phyloP scores from a whole-genome alignment of 371 early-diverging fungal genomes.

The Dichotomocladium elegans region DNA sequence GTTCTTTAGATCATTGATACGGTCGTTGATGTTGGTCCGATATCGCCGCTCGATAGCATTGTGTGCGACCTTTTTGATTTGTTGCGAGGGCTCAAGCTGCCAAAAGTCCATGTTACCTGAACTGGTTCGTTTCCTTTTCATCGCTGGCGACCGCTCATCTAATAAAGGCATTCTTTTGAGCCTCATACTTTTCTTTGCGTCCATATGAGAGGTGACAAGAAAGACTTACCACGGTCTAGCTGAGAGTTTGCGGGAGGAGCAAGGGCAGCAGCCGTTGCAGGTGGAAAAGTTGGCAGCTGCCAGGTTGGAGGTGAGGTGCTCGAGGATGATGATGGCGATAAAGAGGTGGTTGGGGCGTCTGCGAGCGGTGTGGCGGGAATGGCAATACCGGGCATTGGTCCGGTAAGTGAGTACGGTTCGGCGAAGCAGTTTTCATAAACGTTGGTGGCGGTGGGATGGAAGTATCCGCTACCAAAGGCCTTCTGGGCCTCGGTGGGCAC shows the following conservation, averaged over 20 bases:
- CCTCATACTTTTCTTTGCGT: too few species aligned
- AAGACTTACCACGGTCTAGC: too few species aligned
- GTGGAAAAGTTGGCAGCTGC: neutral
- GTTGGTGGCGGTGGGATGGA: neutral
- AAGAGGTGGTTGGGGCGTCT: slow-evolving; percentile 19
- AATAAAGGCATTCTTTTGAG: too few species aligned
- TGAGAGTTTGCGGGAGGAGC: neutral
- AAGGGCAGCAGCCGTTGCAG: neutral
- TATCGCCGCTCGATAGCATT: slow-evolving; percentile 94
- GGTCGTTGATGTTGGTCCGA: slow-evolving; percentile 92
- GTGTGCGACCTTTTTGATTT: slow-evolving; percentile 86
- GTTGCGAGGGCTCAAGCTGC: slow-evolving; percentile 31
- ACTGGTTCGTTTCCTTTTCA: too few species aligned
- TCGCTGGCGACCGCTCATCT: too few species aligned
- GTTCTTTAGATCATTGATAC: slow-evolving; percentile 79
- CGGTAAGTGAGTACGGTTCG: slow-evolving; percentile 5
- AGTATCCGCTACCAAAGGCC: slow-evolving; percentile 1
- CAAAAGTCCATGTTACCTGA: neutral
- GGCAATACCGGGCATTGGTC: slow-evolving; percentile 15
- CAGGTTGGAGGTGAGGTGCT: slow-evolving; percentile 11
- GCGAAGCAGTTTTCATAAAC: neutral
- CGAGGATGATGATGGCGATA: slow-evolving; percentile 30
- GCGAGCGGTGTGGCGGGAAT: slow-evolving; percentile 23
- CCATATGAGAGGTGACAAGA: too few species aligned
- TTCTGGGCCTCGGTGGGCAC: slow-evolving; percentile 2